A percentile compares a stretch with the other conserved stretches of the same genome.
phyloP scores from a whole-genome alignment of 2,329 filamentous ascomycete genomes.

The Cladosporium cucumerinum region DNA sequence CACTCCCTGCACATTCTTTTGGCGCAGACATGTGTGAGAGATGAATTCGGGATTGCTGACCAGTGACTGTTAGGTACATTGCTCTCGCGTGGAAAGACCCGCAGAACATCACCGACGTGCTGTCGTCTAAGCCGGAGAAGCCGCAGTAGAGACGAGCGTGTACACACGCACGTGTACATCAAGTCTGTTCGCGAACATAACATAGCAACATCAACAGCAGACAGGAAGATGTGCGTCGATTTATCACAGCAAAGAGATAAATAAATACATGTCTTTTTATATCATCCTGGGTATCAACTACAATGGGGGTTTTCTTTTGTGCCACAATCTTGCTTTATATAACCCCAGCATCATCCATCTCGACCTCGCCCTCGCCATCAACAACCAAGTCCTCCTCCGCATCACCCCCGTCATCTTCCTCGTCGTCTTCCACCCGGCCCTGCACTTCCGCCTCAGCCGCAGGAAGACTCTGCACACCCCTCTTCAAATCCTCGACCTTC shows the following conservation, averaged over 20 bases:
- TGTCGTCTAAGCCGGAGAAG: constrained; percentile 41
- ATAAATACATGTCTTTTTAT: constrained; percentile 3
- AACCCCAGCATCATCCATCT: constrained; percentile 10
- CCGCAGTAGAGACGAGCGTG: not conserved
- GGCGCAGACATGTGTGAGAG: too few species aligned
- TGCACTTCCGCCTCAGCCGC: constrained; percentile 17
- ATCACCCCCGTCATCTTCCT: constrained; percentile 29
- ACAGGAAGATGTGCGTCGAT: not conserved
- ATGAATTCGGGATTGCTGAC: not conserved
- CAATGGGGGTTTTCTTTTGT: not conserved
- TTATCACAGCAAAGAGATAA: not conserved
- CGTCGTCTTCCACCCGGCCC: constrained; percentile 22
- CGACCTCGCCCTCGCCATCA: constrained; percentile 8
- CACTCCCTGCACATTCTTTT: too few species aligned
- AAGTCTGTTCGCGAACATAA: not conserved
- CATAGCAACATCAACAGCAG: not conserved
- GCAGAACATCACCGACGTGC: constrained; percentile 58
- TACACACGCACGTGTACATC: not conserved
- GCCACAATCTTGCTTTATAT: not conserved
- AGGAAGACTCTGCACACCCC: constrained; percentile 31
- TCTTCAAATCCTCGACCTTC: constrained; percentile 58
- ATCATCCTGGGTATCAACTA: constrained; percentile 10
- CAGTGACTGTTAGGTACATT: constrained; percentile 46
- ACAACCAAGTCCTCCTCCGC: constrained; percentile 15
- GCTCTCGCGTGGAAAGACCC: constrained; percentile 60